phyloP scores from a whole-genome alignment of 192 early-diverging fungal genomes.

The Entomortierella chlamydospora region DNA sequence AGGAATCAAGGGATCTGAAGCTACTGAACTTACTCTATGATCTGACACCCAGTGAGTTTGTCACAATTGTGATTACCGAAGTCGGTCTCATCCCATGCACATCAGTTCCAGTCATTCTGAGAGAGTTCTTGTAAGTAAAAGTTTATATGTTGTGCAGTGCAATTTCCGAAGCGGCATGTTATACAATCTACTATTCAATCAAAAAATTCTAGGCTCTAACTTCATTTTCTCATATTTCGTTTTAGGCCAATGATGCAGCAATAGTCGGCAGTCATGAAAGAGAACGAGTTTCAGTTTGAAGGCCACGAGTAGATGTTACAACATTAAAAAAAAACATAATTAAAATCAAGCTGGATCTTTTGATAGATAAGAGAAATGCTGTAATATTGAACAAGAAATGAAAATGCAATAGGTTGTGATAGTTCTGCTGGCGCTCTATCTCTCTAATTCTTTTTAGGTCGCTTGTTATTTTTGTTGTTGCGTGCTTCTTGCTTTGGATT shows the following conservation, averaged over 20 bases:
- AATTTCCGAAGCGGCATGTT: neutral
- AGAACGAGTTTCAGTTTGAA: too few relatives aligned
- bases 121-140: constrained; percentile 49
- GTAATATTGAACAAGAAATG: neutral
- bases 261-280: neutral
- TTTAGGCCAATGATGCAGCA: constrained; percentile 53
- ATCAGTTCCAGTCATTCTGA: constrained; percentile 76
- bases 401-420: neutral
- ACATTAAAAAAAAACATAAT: neutral
- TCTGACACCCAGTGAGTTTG: constrained; percentile 93
- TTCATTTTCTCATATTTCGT: neutral
- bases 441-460: constrained; percentile 19
- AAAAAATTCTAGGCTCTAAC: too few relatives aligned
- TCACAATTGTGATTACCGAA: constrained; percentile 92
- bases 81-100: constrained; percentile 92
- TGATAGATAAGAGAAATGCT: neutral
- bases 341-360: too few relatives aligned
- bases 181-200: neutral
- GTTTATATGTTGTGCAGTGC: neutral
- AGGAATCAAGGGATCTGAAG: constrained; percentile 78
- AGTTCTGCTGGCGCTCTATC: too few relatives aligned
- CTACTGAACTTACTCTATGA: constrained; percentile 94
- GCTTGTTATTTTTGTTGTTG: constrained; percentile 29
- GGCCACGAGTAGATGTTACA: neutral
- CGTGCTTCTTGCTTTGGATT: constrained; percentile 12